phyloP scores from a whole-genome alignment of 768 basidiomycete genomes.

The Hortiboletus flavorubellus region DNA sequence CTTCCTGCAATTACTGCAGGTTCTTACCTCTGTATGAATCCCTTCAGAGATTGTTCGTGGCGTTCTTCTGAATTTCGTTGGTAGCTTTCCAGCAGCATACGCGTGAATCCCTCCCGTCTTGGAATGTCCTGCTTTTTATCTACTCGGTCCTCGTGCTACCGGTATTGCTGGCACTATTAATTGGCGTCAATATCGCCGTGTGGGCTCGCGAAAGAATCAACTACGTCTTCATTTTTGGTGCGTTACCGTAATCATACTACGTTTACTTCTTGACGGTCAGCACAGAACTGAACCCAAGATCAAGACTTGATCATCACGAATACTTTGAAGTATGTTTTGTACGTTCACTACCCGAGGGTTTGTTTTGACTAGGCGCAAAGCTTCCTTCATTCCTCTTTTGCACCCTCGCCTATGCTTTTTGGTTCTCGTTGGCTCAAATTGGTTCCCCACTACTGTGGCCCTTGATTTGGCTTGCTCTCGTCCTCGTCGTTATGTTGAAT shows the following conservation, averaged over 20 bases:
- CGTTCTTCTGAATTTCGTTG: not conserved
- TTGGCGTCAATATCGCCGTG: constrained; percentile 77
- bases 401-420: constrained; percentile 74
- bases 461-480: constrained; percentile 73
- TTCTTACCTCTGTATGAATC: constrained; percentile 47
- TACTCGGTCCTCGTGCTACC: constrained; percentile 78
- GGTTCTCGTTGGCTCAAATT: constrained; percentile 71
- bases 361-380: constrained; percentile 34
- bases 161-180: constrained; percentile 66
- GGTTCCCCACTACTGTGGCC: constrained; percentile 77
- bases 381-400: constrained; percentile 72
- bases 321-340: constrained; percentile 56
- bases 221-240: constrained; percentile 86
- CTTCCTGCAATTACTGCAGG: constrained; percentile 67
- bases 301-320: constrained; percentile 73
- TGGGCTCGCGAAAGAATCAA: constrained; percentile 83
- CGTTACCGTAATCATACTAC: constrained; percentile 11
- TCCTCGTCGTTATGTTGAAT: constrained; percentile 58
- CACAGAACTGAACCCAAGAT: constrained; percentile 65
- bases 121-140: constrained; percentile 70
- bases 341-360: not conserved
- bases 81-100: constrained; percentile 55
- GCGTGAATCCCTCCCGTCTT: constrained; percentile 54
- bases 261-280: not conserved
- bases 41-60: not conserved